phyloP scores from a whole-genome alignment of 2,329 filamentous ascomycete species.

The Pyrenophora seminiperda region DNA sequence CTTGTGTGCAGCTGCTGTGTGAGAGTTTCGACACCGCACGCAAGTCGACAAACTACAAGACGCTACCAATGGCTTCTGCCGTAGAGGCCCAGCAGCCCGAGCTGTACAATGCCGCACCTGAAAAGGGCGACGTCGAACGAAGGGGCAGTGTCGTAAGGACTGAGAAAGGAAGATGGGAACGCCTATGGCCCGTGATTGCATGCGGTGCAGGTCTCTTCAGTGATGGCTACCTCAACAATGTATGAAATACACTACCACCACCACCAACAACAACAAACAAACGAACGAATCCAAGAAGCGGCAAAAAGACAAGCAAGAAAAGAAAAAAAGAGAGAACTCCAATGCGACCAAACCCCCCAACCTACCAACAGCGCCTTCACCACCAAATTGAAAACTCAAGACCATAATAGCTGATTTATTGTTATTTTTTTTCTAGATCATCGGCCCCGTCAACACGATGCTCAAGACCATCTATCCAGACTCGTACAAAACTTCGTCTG shows the following conservation, averaged over 20 bases:
- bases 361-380: constrained; percentile 9
- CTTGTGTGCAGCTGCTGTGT: too few species aligned
- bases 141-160: constrained; percentile 35
- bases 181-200: constrained; percentile 76
- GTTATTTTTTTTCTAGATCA: constrained; percentile 62
- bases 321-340: not conserved
- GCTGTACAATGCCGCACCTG: constrained; percentile 1
- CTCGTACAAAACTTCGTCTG: constrained; percentile 70
- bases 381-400: not conserved
- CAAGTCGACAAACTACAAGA: not conserved
- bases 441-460: constrained; percentile 83
- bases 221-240: constrained; percentile 90
- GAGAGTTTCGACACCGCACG: too few species aligned
- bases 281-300: too few species aligned
- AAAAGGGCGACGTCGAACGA: constrained; percentile 24
- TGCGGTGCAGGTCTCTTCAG: constrained; percentile 90
- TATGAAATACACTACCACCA: constrained; percentile 51
- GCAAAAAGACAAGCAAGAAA: too few species aligned
- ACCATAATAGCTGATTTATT: not conserved
- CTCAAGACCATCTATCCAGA: constrained; percentile 70
- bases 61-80: constrained; percentile 21
- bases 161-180: constrained; percentile 47
- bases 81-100: constrained; percentile 3
- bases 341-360: constrained; percentile 5
- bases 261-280: constrained; percentile 7